These are phyloP conservation scores for Sedum album DNA, from an alignment of 164 flowering plant species.

Conservation along the genomic window DNA sequence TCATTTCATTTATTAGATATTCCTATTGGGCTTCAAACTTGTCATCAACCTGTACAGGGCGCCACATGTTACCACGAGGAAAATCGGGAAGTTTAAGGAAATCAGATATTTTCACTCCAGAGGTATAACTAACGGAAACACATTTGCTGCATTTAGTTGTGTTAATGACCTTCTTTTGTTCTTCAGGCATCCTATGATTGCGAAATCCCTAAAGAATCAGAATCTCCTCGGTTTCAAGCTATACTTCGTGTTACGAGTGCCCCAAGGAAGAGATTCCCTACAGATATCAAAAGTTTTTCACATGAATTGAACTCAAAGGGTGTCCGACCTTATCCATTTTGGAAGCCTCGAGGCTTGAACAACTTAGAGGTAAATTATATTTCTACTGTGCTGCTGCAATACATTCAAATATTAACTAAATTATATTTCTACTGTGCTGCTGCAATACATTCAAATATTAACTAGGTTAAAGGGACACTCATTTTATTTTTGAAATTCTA, in stretches of 20 bases:
- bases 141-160: conserved; percentile 10
- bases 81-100: conserved; percentile 50
- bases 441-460: neutral
- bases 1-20: neutral
- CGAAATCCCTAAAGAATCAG: conserved; percentile 97
- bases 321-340: conserved; percentile 93
- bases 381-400: neutral
- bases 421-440: neutral
- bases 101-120: conserved; percentile 69
- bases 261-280: conserved; percentile 82
- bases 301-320: conserved; percentile 98
- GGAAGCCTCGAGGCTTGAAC: conserved; percentile 92
- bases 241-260: conserved; percentile 94
- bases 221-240: conserved; percentile 99
- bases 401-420: no score
- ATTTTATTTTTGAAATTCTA: conserved; percentile 1
- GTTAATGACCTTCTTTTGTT: neutral
- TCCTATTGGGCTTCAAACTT: conserved; percentile 1
- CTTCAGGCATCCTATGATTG: conserved; percentile 64
- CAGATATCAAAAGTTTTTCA: conserved; percentile 93
- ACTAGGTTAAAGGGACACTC: neutral
- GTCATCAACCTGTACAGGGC: conserved; percentile 29
- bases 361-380: conserved; percentile 67
- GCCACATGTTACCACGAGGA: conserved; percentile 35
- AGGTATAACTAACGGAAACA: conserved; percentile 28